Evolutionary conservation across 2,329 filamentous ascomycete species (phyloP).

Genomic region (Rosellinia necatrix): DNA sequence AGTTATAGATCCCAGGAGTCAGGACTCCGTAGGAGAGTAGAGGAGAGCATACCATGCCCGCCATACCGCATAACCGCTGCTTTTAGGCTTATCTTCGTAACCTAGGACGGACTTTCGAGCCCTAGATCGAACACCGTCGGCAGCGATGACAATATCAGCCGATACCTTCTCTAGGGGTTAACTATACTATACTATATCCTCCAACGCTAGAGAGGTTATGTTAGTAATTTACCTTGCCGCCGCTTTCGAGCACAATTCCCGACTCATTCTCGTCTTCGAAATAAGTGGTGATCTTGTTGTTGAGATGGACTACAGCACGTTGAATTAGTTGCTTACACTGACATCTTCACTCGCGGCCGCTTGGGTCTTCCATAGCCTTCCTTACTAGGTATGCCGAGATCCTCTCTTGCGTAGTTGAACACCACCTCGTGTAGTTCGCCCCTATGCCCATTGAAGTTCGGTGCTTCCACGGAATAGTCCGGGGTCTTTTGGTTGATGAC

Average conservation of each 20-base stretch:
- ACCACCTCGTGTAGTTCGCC: constrained; percentile 65
- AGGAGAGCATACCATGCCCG: constrained; percentile 51
- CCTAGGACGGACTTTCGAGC: constrained; percentile 56
- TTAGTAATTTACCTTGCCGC: constrained; percentile 44
- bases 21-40: background rate
- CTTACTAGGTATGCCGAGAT: constrained; percentile 55
- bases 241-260: constrained; percentile 55
- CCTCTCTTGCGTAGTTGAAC: constrained; percentile 60
- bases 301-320: constrained; percentile 48
- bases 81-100: constrained; percentile 56
- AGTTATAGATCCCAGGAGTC: background rate
- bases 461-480: constrained; percentile 49
- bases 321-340: background rate
- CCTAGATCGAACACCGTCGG: constrained; percentile 59
- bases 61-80: constrained; percentile 57
- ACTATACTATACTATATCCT: background rate
- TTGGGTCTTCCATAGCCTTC: background rate
- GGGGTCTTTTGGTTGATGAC: constrained; percentile 60
- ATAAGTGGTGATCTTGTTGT: constrained; percentile 56
- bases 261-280: constrained; percentile 57
- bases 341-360: background rate
- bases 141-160: constrained; percentile 57
- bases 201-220: background rate
- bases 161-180: constrained; percentile 39
- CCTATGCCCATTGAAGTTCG: constrained; percentile 64